Evolutionary conservation across 495 filamentous ascomycete genomes (phyloP), one percentile per base, ranked within the genome.

Genomic region (Penicillium salamii): DNA sequence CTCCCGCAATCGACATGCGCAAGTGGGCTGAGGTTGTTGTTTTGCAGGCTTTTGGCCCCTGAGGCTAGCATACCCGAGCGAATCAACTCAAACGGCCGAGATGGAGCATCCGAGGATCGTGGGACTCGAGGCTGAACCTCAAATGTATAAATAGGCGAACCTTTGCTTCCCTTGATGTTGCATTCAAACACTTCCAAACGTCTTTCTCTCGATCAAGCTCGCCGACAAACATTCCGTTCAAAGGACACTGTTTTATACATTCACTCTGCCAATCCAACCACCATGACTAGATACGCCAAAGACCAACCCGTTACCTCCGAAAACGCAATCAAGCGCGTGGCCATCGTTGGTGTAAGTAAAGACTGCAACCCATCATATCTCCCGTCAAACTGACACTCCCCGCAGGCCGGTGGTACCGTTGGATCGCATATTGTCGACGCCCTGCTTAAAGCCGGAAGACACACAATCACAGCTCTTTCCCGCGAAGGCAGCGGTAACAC

Each of bases 361-460:
- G 9, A 40, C 13, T 11, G 52, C 44, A 41, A 9, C 17, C 0
- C 36, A 44, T 9, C 19, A 50, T 12, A 1, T 35, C 24, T n/a
- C 50, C 36, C 50, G 5, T 5, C 46, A 32, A 14, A 35, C 45
- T 59, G 59, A 63, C 15, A 39, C 54, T 46, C n/a, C 11, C 0
- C 21, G 36, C 34, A 87, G 83, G 82, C 79, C n/a, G 76, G 72
- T 50, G 86, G 87, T 35, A 75, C 73, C 8, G 47, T 77, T 46
- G 86, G 86, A 49, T 71, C 65, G 12, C 67, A 67, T 49, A 78
- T 89, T 31, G 61, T 74, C 15, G 48, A 65, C 1, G 71, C 68
- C 13, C 68, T 83, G 7, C 65, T 82, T n/a, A 57, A 74, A 32
- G 74, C 67, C 21, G 74, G 77, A 35, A 78, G 62, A 50, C 77